Base-by-base conservation (phyloP, 805 yeast species). In the Priceomyces carsonii region DNA sequence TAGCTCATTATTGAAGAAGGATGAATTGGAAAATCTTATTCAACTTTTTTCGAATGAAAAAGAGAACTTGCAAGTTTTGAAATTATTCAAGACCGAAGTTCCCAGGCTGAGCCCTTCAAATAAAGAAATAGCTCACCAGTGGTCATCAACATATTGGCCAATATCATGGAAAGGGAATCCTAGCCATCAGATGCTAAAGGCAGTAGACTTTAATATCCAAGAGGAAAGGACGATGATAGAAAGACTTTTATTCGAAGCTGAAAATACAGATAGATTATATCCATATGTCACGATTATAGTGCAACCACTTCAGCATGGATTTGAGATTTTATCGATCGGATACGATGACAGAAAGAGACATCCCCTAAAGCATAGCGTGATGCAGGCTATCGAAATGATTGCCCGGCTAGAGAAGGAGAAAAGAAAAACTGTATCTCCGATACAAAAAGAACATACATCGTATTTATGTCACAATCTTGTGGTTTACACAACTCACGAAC, bases 101-200 rank as follows among this genome's bases (percentile, higher is more conserved):
- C 93, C 97, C 0, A 50, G 50, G 17, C 69, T 68, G 37, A 72
- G 75, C n/a, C 95, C 97, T 0, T 67, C 73, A 4, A 79, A 87
- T 3, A 85, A 82, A 45, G 88, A 82, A n/a, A 57, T 78, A 10
- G 73, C 83, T 15, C 39, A 59, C 1, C 63, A 66, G 26, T 90
- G 96, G 96, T 74, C 89, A 2, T 37, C 57, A 3, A 45, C 63
- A 12, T 75, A 73, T 45, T 91, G 98, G 99, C 98, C 98, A 0
- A 62, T 87, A 35, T 71, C 87, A 25, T 93, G 98, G 98, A 81
- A 89, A 47, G 98, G 98, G 0, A 88, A 90, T 51, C 95, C 95
- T 0, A 70, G 80, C 46, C 79, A 80, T 40, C 93, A 85, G 50
- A 75, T 74, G 20, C 58, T 87, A 25, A 79, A 82, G 18, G 79